A percentile compares a stretch with the other conserved stretches of the same genome.
phyloP scores from a whole-genome alignment of 2,329 filamentous ascomycete species.

The Arthrobotrys entomopaga region DNA sequence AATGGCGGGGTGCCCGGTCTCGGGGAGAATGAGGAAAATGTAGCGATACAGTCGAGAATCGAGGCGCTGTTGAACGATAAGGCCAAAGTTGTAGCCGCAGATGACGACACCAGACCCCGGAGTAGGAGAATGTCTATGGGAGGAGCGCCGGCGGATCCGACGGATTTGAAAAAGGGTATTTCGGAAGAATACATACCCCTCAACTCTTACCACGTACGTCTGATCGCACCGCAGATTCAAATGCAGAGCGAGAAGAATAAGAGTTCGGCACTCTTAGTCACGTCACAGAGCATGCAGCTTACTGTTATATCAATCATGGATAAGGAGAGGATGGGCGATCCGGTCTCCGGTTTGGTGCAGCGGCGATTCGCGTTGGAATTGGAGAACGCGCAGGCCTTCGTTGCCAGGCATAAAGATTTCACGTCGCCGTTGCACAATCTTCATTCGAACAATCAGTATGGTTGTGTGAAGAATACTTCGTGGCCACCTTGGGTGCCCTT shows the following conservation, averaged over 20 bases:
- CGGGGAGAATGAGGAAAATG: conserved; percentile 58
- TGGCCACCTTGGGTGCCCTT: conserved; percentile 99
- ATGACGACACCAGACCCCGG: conserved; percentile 65
- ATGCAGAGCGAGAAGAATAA: conserved; percentile 98
- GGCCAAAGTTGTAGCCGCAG: conserved; percentile 80
- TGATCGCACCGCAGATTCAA: conserved; percentile 97
- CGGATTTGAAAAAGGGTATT: conserved; percentile 78
- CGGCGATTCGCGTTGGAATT: conserved; percentile 92
- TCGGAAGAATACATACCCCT: conserved; percentile 87
- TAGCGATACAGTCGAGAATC: conserved; percentile 61
- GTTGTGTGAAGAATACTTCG: conserved; percentile 80
- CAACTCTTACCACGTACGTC: conserved; percentile 91
- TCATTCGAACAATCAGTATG: conserved; percentile 94
- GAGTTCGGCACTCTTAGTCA: conserved; percentile 95
- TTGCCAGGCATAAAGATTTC: conserved; percentile 93
- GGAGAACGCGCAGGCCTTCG: conserved; percentile 98
- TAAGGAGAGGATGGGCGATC: conserved; percentile 88
- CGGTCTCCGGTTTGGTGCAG: conserved; percentile 93
- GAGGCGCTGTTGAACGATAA: conserved; percentile 84
- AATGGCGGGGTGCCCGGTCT: conserved; percentile 11
- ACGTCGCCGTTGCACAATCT: conserved; percentile 83
- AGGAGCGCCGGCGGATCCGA: conserved; percentile 65
- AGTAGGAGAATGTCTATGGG: conserved; percentile 60
- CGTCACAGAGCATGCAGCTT: conserved; percentile 96
- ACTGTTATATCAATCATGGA: conserved; percentile 99